Percentiles rank a stretch among this genome's conserved stretches.
phyloP scores from a whole-genome alignment of 306 rosid species.

The Pyrus betulifolia region DNA sequence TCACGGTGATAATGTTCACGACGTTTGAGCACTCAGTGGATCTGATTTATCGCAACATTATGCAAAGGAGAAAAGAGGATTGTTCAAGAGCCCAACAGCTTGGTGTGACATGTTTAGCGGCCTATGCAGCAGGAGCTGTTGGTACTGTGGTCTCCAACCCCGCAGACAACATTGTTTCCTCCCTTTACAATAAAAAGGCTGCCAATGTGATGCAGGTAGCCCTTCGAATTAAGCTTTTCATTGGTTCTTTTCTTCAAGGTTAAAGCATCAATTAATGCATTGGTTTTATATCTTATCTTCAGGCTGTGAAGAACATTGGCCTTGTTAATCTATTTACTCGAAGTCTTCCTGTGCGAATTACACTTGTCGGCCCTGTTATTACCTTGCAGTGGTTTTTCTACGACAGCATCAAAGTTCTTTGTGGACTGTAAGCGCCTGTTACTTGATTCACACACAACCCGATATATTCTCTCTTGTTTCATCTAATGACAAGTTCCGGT shows the following conservation, averaged over 20 bases:
- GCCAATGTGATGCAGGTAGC: slow-evolving; percentile 48
- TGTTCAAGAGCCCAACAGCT: slow-evolving; percentile 66
- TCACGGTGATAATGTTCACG: slow-evolving; percentile 57
- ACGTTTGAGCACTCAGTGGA: slow-evolving; percentile 72
- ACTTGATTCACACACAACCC: neutral
- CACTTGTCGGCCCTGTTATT: slow-evolving; percentile 76
- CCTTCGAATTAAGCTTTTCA: slow-evolving; percentile 3
- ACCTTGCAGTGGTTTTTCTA: slow-evolving; percentile 94
- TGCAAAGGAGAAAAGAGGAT: slow-evolving; percentile 45
- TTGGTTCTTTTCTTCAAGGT: neutral
- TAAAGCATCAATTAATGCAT: neutral
- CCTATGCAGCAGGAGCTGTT: slow-evolving; percentile 56
- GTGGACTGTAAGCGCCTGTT: slow-evolving; percentile 69
- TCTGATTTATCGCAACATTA: slow-evolving; percentile 36
- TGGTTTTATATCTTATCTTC: slow-evolving; percentile 1
- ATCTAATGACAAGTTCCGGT: neutral
- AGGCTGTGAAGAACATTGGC: slow-evolving; percentile 89
- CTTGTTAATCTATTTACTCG: slow-evolving; percentile 65
- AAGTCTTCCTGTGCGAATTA: slow-evolving; percentile 80
- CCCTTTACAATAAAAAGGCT: slow-evolving; percentile 61
- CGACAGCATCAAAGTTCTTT: slow-evolving; percentile 73
- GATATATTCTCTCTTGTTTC: neutral
- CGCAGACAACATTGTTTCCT: slow-evolving; percentile 59
- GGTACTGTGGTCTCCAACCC: slow-evolving; percentile 62
- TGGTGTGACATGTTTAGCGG: slow-evolving; percentile 61